These are phyloP conservation scores for Aspergillus unguis DNA, from an alignment of 2,329 filamentous ascomycete genomes.

Conservation along the genomic window DNA sequence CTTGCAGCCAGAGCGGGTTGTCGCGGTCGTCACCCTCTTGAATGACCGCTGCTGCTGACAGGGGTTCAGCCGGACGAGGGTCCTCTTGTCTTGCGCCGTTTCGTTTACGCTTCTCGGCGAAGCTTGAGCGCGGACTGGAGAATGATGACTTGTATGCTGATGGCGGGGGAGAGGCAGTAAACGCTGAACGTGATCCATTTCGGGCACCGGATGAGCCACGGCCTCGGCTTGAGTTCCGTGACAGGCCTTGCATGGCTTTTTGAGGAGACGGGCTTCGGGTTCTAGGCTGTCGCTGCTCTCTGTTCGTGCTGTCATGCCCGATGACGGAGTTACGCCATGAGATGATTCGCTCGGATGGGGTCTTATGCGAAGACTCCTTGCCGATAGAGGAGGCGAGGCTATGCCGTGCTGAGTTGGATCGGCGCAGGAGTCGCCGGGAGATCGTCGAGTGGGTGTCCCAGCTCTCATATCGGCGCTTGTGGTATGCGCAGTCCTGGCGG, in stretches of 20 bases:
- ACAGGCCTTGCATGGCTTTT: slow-evolving; percentile 34
- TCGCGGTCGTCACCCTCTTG: slow-evolving; percentile 24
- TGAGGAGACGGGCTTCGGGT: slow-evolving; percentile 50
- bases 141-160: slow-evolving; percentile 25
- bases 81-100: slow-evolving; percentile 13
- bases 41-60: slow-evolving; percentile 23
- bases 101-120: slow-evolving; percentile 12
- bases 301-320: slow-evolving; percentile 43
- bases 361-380: slow-evolving; percentile 43
- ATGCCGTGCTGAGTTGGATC: slow-evolving; percentile 55
- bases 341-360: slow-evolving; percentile 72
- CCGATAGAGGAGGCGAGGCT: slow-evolving; percentile 50
- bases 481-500: slow-evolving; percentile 84
- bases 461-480: slow-evolving; percentile 70
- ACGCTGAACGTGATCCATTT: slow-evolving; percentile 26
- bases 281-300: slow-evolving; percentile 27
- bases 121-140: slow-evolving; percentile 20
- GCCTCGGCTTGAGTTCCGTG: slow-evolving; percentile 23
- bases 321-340: slow-evolving; percentile 76
- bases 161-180: slow-evolving; percentile 27
- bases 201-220: slow-evolving; percentile 23
- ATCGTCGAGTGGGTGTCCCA: slow-evolving; percentile 78
- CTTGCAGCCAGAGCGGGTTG: slow-evolving; percentile 50
- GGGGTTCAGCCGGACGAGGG: slow-evolving; percentile 2
- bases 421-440: slow-evolving; percentile 61